phyloP scores from a whole-genome alignment of 352 stramenopile species.

The Phytophthora citrophthora region DNA sequence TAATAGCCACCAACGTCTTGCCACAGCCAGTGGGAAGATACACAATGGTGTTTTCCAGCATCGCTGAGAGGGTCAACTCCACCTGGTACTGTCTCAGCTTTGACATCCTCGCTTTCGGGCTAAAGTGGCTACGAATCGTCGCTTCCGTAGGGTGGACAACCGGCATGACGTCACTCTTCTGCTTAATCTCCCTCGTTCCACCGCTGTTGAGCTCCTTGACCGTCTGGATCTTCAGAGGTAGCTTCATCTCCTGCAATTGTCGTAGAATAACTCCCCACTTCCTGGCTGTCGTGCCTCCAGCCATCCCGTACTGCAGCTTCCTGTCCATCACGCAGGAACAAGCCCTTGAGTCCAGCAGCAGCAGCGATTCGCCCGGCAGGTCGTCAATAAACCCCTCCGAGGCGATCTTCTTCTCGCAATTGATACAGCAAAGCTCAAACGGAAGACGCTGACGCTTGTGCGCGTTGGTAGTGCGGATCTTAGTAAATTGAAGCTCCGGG shows the following conservation, averaged over 20 bases:
- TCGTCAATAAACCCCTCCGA: slow-evolving; percentile 47
- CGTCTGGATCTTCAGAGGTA: slow-evolving; percentile 36
- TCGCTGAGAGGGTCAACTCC: slow-evolving; percentile 66
- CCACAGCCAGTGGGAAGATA: slow-evolving; percentile 81
- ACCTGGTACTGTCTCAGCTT: slow-evolving; percentile 68
- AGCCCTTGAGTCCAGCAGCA: slow-evolving; percentile 59
- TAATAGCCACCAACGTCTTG: slow-evolving; percentile 81
- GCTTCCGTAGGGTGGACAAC: slow-evolving; percentile 39
- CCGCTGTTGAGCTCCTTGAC: slow-evolving; percentile 19
- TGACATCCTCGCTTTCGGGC: slow-evolving; percentile 48
- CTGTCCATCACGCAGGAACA: slow-evolving; percentile 44
- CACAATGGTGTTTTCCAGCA: slow-evolving; percentile 83
- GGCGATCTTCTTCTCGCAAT: slow-evolving; percentile 57
- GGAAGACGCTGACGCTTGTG: slow-evolving; percentile 45
- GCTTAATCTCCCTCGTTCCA: neutral
- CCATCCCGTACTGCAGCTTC: slow-evolving; percentile 11
- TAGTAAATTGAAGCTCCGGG: slow-evolving; percentile 51
- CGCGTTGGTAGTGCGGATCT: slow-evolving; percentile 48
- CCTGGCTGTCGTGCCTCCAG: slow-evolving; percentile 9
- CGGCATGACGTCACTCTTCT: slow-evolving; percentile 1
- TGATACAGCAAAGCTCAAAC: slow-evolving; percentile 60
- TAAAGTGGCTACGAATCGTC: slow-evolving; percentile 41
- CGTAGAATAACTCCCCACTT: slow-evolving; percentile 49
- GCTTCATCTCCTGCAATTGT: slow-evolving; percentile 33
- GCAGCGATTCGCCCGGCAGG: slow-evolving; percentile 38